Conservation (phyloP, 2,329 filamentous ascomycete genomes). For the Penicillium sp. region DNA sequence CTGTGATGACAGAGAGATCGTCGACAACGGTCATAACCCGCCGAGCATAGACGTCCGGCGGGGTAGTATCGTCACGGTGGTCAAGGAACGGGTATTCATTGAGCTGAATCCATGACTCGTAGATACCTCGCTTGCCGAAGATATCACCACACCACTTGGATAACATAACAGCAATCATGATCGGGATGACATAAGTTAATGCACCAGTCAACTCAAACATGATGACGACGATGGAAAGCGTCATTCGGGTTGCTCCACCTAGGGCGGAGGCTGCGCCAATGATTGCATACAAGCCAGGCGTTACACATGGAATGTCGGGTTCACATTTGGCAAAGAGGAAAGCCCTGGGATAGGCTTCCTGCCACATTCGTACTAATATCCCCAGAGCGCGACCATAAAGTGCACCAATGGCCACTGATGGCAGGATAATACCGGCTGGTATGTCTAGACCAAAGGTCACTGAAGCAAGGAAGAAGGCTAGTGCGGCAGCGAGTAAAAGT, state of each 20-base stretch:
- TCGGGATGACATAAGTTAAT: conserved; percentile 92
- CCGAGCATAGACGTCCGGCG: conserved; percentile 82
- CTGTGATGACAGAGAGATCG: conserved; percentile 84
- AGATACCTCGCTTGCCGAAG: conserved; percentile 89
- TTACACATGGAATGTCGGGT: conserved; percentile 84
- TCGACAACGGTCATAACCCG: conserved; percentile 93
- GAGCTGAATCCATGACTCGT: conserved; percentile 96
- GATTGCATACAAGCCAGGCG: conserved; percentile 93
- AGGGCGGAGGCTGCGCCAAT: conserved; percentile 94
- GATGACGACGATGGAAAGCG: conserved; percentile 97
- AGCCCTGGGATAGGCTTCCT: conserved; percentile 74
- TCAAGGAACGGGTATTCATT: conserved; percentile 96
- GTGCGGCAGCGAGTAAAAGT: conserved; percentile 76
- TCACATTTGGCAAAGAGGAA: conserved; percentile 80
- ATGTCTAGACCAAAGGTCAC: conserved; percentile 94
- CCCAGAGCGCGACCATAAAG: conserved; percentile 87
- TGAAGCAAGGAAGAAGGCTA: conserved; percentile 82
- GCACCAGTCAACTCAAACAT: conserved; percentile 99
- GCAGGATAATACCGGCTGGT: conserved; percentile 91
- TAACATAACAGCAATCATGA: conserved; percentile 98
- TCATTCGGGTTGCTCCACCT: conserved; percentile 92
- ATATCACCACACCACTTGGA: conserved; percentile 98
- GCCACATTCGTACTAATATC: conserved; percentile 86
- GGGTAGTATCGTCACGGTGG: conserved; percentile 75
- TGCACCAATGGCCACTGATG: conserved; percentile 94